Evolutionary conservation across 495 filamentous ascomycete species (phyloP).

Genomic region (Symbiotaphrina buchneri): DNA sequence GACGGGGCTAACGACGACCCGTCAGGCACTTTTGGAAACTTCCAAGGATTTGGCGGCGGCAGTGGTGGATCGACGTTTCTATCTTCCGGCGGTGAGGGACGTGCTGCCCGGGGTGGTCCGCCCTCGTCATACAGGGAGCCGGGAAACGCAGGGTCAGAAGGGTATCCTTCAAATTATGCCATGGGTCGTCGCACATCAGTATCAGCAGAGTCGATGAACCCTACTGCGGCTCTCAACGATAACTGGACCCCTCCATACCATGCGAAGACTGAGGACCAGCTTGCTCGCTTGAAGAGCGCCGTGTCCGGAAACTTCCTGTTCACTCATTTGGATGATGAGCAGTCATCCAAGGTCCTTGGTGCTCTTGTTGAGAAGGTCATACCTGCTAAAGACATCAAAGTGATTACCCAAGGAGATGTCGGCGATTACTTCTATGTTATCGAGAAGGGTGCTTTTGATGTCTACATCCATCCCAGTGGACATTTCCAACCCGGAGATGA

Average conservation of each 20-base stretch:
- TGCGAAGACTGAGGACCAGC: constrained; percentile 61
- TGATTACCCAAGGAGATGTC: constrained; percentile 87
- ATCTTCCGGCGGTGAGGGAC: constrained; percentile 1
- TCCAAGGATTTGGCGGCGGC: not conserved
- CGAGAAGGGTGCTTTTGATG: constrained; percentile 74
- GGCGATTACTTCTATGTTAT: constrained; percentile 98
- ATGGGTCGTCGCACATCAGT: constrained; percentile 86
- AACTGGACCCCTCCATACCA: constrained; percentile 81
- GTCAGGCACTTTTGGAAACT: not conserved
- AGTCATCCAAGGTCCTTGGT: constrained; percentile 64
- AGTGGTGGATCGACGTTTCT: not conserved
- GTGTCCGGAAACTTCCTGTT: constrained; percentile 88
- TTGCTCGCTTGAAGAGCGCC: constrained; percentile 53
- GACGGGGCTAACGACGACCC: no score
- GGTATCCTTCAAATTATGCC: constrained; percentile 84
- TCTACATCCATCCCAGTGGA: constrained; percentile 71
- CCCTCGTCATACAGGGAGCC: not conserved
- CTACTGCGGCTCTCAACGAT: constrained; percentile 54
- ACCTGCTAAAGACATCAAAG: constrained; percentile 84
- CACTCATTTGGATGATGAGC: constrained; percentile 82
- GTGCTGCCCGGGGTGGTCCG: constrained; percentile 6
- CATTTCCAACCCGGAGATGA: constrained; percentile 58
- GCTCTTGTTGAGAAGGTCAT: constrained; percentile 90
- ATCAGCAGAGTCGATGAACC: constrained; percentile 88
- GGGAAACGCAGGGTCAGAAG: constrained; percentile 26